phyloP scores from a whole-genome alignment of 2,329 filamentous ascomycete species.

The Nemania bipapillata region DNA sequence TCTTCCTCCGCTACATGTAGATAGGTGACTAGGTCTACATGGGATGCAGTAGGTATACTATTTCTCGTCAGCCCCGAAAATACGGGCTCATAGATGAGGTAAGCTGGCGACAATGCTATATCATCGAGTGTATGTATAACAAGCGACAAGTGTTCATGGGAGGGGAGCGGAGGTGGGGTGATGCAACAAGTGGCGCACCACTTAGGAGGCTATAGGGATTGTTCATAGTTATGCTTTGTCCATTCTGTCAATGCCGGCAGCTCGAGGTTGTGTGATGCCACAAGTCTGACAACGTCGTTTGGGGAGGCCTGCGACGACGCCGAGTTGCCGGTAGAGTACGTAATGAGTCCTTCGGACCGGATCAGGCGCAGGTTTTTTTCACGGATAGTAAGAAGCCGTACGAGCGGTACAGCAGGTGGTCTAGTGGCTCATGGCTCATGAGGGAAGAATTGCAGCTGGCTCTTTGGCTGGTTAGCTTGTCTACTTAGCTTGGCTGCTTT shows the following conservation, averaged over 20 bases:
- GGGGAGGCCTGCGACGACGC: neutral
- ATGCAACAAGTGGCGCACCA: neutral
- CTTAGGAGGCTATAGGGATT: neutral
- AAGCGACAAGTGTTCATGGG: neutral
- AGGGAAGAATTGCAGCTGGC: neutral
- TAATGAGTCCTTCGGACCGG: slow-evolving; percentile 1
- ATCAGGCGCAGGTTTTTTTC: neutral
- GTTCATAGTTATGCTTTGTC: slow-evolving; percentile 7
- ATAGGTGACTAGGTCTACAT: too few species aligned
- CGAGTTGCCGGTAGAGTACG: neutral
- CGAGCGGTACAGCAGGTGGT: too few species aligned
- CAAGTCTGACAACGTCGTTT: neutral
- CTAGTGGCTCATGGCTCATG: neutral
- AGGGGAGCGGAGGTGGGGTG: neutral
- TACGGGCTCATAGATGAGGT: slow-evolving; percentile 13
- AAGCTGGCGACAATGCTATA: neutral
- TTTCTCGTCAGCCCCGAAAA: slow-evolving; percentile 22
- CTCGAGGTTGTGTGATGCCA: neutral
- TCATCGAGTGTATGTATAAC: too few species aligned
- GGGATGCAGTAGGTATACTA: too few species aligned
- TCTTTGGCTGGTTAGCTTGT: neutral
- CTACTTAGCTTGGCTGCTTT: too few species aligned
- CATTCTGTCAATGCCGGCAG: neutral
- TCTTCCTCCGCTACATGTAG: too few species aligned
- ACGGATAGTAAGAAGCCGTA: neutral